These are phyloP conservation scores for Trichoderma erinaceum DNA, from an alignment of 495 filamentous ascomycete genomes.

Conservation along the genomic window DNA sequence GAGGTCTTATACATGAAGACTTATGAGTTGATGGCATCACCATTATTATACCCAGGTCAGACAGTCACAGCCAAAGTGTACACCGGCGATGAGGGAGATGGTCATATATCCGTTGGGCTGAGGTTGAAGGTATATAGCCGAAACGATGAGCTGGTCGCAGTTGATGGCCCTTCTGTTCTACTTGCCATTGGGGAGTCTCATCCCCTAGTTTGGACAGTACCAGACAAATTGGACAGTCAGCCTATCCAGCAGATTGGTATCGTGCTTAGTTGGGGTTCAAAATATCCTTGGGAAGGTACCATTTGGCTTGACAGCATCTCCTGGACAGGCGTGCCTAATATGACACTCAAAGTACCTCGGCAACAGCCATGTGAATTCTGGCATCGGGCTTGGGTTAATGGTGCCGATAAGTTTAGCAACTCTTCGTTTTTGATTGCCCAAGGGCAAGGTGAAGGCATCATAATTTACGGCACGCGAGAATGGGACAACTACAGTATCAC, in stretches of 20 bases:
- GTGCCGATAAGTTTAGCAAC: conserved; percentile 21
- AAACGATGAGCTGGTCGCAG: conserved; percentile 19
- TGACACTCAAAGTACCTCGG: conserved; percentile 16
- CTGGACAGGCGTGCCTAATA: conserved; percentile 22
- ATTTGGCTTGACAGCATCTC: conserved; percentile 25
- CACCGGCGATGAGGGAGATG: conserved; percentile 12
- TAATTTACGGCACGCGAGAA: conserved; percentile 27
- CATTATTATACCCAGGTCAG: conserved; percentile 28
- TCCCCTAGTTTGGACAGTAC: conserved; percentile 22
- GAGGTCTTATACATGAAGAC: conserved; percentile 17
- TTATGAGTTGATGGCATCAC: conserved; percentile 26
- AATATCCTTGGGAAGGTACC: conserved; percentile 14
- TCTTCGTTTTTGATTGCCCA: conserved; percentile 23
- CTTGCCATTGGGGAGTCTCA: neutral
- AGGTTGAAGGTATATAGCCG: conserved; percentile 21
- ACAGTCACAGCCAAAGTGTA: conserved; percentile 18
- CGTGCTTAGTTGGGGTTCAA: conserved; percentile 4
- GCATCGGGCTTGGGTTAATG: conserved; percentile 26
- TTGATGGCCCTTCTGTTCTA: neutral
- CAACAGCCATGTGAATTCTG: conserved; percentile 19
- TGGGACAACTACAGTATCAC: conserved; percentile 25
- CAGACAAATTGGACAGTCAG: conserved; percentile 20
- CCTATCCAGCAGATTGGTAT: conserved; percentile 27
- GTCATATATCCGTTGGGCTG: neutral
- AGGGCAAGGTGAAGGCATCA: conserved; percentile 24